Percentiles rank a stretch among this genome's conserved stretches.
These are phyloP conservation scores for Vavraia culicis DNA, from an alignment of 371 early-diverging fungal species.

Conservation along the genomic window DNA sequence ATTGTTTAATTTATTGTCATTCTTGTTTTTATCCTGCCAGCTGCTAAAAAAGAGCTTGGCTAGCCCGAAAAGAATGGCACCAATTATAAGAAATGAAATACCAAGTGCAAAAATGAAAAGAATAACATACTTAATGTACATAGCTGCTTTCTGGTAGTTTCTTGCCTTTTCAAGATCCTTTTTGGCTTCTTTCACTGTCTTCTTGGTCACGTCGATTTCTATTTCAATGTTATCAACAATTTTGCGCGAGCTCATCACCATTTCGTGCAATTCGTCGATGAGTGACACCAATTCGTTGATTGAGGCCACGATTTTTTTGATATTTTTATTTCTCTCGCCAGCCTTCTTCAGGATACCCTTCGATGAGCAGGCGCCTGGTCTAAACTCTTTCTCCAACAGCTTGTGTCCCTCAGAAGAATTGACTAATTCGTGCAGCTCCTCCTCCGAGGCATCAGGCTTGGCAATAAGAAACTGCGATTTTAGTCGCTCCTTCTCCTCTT, in stretches of 20 bases:
- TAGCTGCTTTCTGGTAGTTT: constrained; percentile 35
- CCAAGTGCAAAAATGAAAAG: too few relatives aligned
- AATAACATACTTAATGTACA: too few relatives aligned
- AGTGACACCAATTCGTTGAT: constrained; percentile 36
- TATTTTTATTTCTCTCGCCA: constrained; percentile 34
- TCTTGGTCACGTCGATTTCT: constrained; percentile 22
- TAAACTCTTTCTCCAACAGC: constrained; percentile 33
- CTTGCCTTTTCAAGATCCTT: constrained; percentile 35
- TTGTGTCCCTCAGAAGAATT: constrained; percentile 12
- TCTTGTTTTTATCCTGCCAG: too few relatives aligned
- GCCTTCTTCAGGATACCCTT: constrained; percentile 29
- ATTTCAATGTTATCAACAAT: constrained; percentile 38
- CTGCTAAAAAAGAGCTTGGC: too few relatives aligned
- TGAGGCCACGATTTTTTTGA: constrained; percentile 31
- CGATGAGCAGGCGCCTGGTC: constrained; percentile 27
- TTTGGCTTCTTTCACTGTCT: constrained; percentile 37
- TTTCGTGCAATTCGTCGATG: constrained; percentile 35
- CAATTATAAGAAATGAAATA: too few relatives aligned
- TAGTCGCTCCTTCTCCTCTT: constrained; percentile 37
- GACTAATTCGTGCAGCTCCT: constrained; percentile 33
- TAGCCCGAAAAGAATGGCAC: too few relatives aligned
- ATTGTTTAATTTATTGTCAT: too few relatives aligned
- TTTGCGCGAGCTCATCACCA: constrained; percentile 22
- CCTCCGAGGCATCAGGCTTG: constrained; percentile 41
- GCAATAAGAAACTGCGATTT: constrained; percentile 40